These are phyloP conservation scores for Bryoerythrophyllum caledonicum DNA, from an alignment of 225 moss, liverwort and hornwort genomes.

Conservation along the genomic window DNA sequence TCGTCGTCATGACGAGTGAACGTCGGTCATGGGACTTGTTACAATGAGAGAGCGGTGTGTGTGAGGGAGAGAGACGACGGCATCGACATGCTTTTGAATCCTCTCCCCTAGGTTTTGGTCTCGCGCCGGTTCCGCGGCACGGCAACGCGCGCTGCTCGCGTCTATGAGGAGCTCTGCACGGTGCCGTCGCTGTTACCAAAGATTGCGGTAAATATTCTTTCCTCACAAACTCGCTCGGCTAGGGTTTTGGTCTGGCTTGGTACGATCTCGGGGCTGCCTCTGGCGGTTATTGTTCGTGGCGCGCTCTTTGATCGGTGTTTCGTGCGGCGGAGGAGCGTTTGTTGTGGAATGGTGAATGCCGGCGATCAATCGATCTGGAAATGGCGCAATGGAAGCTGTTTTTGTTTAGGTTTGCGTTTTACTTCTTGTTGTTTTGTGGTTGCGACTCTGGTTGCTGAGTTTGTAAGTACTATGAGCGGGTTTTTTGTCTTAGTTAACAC, in stretches of 20 bases:
- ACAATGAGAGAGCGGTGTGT: neutral
- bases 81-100: neutral
- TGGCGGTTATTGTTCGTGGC: neutral
- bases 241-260: conserved; percentile 16
- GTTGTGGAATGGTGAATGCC: neutral
- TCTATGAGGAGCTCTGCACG: neutral
- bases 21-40: neutral
- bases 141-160: neutral
- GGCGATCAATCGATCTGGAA: neutral
- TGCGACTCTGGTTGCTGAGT: neutral
- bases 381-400: neutral
- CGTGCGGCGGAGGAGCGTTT: neutral
- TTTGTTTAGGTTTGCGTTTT: neutral
- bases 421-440: neutral
- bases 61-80: neutral
- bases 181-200: neutral
- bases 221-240: neutral
- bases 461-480: neutral
- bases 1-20: neutral
- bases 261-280: neutral
- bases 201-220: neutral
- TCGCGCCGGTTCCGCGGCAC: neutral
- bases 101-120: neutral
- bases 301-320: no score
- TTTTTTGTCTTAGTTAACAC: neutral